These are phyloP conservation scores for Croton setiger DNA, from an alignment of 441 rosid species.

Conservation along the genomic window DNA sequence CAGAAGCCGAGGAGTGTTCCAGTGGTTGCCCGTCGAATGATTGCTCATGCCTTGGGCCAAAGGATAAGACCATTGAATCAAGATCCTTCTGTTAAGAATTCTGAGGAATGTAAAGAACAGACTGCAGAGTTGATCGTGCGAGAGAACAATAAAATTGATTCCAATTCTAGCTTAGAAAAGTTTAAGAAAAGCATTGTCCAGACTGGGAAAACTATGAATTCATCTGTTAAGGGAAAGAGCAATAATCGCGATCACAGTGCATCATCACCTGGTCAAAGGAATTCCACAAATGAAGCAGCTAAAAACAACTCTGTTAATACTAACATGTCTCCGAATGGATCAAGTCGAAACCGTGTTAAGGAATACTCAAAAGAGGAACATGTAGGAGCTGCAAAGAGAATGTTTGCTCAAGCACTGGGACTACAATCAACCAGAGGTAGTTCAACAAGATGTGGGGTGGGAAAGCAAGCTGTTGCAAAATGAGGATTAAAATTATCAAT, in stretches of 20 bases:
- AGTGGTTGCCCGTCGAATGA: conserved; percentile 72
- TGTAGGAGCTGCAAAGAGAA: conserved; percentile 61
- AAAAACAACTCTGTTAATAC: conserved; percentile 19
- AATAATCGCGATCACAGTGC: conserved; percentile 10
- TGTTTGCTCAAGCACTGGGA: conserved; percentile 68
- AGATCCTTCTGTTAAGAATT: conserved; percentile 18
- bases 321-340: conserved; percentile 17
- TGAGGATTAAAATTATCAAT: conserved; percentile 4
- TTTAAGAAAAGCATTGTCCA: conserved; percentile 14
- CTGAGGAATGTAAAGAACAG: conserved; percentile 22
- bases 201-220: conserved; percentile 14
- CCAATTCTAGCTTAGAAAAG: conserved; percentile 25
- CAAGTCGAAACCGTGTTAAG: conserved; percentile 27
- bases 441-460: conserved; percentile 26
- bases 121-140: conserved; percentile 16
- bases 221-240: conserved; percentile 19
- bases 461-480: conserved; percentile 25
- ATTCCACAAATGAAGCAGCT: conserved; percentile 16
- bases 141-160: conserved; percentile 25
- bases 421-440: conserved; percentile 35
- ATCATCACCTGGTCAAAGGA: conserved; percentile 25
- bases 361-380: conserved; percentile 48
- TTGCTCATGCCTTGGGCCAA: conserved; percentile 74
- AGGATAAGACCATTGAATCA: conserved; percentile 24
- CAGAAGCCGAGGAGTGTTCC: conserved; percentile 47